Base-by-base conservation (phyloP, 768 basidiomycete genomes). In the Russula foetens region DNA sequence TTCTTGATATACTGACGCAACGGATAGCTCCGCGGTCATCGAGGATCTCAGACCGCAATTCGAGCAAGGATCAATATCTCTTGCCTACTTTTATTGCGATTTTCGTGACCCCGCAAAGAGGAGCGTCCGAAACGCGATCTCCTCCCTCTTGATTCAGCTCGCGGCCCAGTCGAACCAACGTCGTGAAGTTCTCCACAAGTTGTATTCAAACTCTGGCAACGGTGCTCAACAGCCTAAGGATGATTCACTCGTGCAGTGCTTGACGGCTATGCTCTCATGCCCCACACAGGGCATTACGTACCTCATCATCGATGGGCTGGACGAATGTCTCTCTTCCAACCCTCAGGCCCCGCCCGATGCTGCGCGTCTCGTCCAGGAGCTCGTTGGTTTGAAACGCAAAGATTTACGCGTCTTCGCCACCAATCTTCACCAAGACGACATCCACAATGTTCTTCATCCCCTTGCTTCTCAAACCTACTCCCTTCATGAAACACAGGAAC, bases 11-110 rank as follows among this genome's bases (percentile, higher is more conserved):
- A 26, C 33, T 56, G 41, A 61, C 44, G 14, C 33, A 12, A 19
- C 41, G 50, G 31, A 9, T 41, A 63, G 62, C 31, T 61, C 59
- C 5, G 51, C 53, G 26, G 17, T 63, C 26, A 28, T 63, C 52
- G 44, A 63, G 33, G 21, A 44, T 28, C 43, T 63, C 29, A 53
- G 51, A 23, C 44, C 47, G 26, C 26, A 56, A 17, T 39, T 28
- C 24, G 21, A 31, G 12, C 21, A 62, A 14, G 45, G 38, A 17
- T 60, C 59, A 17, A 24, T 15, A 14, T 51, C 62, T 14, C 15
- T 68, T 0, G 66, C 69, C 0, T 70, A 65, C 54, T 70, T 67
- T 56, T 69, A 68, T 45, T 65, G 70, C 28, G 67, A 69, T 21
- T 65, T 63, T 52, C 58, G 62, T 19, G 66, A 67, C n/a, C 45